Evolutionary conservation across 208 protist species (phyloP), one percentile per base, ranked within the genome.

Genomic region (Endotrypanum monterogeii): DNA sequence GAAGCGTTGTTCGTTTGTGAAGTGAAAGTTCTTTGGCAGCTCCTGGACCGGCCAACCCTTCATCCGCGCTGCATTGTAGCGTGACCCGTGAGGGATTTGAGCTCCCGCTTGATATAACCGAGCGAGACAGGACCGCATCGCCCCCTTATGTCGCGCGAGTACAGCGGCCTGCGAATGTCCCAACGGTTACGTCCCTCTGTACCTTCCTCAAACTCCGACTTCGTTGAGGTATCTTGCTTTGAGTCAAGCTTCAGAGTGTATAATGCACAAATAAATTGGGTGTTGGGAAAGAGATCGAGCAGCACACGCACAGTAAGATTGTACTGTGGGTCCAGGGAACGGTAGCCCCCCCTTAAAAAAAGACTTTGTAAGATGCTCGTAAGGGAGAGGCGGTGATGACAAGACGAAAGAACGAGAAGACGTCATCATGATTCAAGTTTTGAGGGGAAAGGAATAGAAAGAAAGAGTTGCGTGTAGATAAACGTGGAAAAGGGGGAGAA

Each of bases 41-140:
- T 83, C 63, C 75, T 95, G 89, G 50, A 77, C 73, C 14, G 93
- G 93, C 91, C 93, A 97, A 71, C 87, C 66, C 70, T 91, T 92
- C 85, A 97, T 97, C 68, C 83, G 82, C 0, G 89, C 85, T 9
- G 88, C 93, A 51, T 88, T 80, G 78, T 95, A 95, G n/a, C 62
- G 65, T 32, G 80, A 71, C 2, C 90, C 89, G 60, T 82, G 85
- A 16, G 91, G 89, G 9, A 86, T 69, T 65, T 95, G 89, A 12
- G 91, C 91, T 20, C 93, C 93, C 28, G 79, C 84, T 73, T 97
- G 93, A 62, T 87, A 95, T 3, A 88, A 56, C 1, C 63, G 61
- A 37, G n/a, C 18, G 30, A 84, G 37, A 61, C 80, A 82, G 55
- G 67, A 71, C 32, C 78, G 74, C 86, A 95, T 84, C 32, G 39